Evolutionary conservation across 1,284 basidiomycete genomes (phyloP).

Genomic region (Naganishia sp.): DNA sequence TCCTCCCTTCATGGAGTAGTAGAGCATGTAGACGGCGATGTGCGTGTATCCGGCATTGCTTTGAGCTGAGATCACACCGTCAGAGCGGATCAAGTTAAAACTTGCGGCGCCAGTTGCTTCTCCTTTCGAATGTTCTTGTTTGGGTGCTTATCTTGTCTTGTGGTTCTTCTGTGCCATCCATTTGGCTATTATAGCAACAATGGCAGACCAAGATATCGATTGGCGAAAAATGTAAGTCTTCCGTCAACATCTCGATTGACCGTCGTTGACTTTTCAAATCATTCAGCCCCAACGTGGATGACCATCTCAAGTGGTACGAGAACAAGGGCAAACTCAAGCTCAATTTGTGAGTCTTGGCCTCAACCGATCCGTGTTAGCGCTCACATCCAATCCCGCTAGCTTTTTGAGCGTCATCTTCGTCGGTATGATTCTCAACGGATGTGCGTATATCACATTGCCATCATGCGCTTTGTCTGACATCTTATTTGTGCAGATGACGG

Average conservation of each 20-base stretch:
- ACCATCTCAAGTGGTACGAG: constrained; percentile 48
- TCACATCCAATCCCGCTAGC: constrained; percentile 36
- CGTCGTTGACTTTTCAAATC: not conserved
- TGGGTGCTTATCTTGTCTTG: constrained; percentile 19
- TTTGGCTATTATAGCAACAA: not conserved
- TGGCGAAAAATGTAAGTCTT: constrained; percentile 52
- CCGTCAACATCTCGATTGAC: not conserved
- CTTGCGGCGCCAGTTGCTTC: constrained; percentile 55
- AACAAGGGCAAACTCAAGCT: constrained; percentile 54
- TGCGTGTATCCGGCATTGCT: constrained; percentile 25
- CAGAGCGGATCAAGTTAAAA: constrained; percentile 56
- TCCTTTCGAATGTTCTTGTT: constrained; percentile 36
- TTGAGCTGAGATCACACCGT: constrained; percentile 57
- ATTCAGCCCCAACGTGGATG: constrained; percentile 49
- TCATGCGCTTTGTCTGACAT: constrained; percentile 18
- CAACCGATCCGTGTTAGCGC: not conserved
- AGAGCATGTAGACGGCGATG: not conserved
- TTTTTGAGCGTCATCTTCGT: constrained; percentile 54
- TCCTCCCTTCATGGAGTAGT: constrained; percentile 5
- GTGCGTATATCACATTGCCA: constrained; percentile 37
- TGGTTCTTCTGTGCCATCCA: not conserved
- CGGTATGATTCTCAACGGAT: constrained; percentile 55
- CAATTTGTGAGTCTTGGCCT: constrained; percentile 48
- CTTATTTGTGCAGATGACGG: constrained; percentile 47
- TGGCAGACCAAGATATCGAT: constrained; percentile 39